Evolutionary conservation across 1,284 basidiomycete species (phyloP).

Genomic region (Neonothopanus nambi): DNA sequence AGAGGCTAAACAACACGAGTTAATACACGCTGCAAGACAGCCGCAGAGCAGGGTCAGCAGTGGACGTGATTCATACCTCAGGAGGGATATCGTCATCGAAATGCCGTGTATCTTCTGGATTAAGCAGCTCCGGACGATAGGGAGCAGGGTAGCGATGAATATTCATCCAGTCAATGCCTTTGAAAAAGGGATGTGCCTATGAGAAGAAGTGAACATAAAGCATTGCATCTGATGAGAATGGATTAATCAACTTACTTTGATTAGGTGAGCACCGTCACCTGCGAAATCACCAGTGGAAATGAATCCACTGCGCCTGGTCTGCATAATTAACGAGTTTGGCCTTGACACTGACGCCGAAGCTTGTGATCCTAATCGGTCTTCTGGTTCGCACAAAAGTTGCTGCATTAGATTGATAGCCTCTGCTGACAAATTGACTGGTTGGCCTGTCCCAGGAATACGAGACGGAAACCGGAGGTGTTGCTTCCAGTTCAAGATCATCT

Average conservation of each 20-base stretch:
- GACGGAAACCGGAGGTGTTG: slow-evolving; percentile 86
- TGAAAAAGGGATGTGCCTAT: slow-evolving; percentile 86
- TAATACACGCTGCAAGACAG: slow-evolving; percentile 24
- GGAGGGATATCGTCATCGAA: slow-evolving; percentile 92
- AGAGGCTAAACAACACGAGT: slow-evolving; percentile 65
- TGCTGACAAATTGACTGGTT: slow-evolving; percentile 83
- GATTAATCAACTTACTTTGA: slow-evolving; percentile 62
- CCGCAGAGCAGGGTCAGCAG: slow-evolving; percentile 17
- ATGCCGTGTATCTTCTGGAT: slow-evolving; percentile 85
- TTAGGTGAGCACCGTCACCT: slow-evolving; percentile 83
- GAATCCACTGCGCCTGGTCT: slow-evolving; percentile 76
- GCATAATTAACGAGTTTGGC: slow-evolving; percentile 75
- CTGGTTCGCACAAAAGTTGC: slow-evolving; percentile 88
- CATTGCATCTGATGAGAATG: slow-evolving; percentile 16
- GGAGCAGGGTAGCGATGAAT: slow-evolving; percentile 82
- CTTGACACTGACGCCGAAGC: slow-evolving; percentile 65
- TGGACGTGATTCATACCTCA: slow-evolving; percentile 57
- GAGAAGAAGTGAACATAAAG: slow-evolving; percentile 21
- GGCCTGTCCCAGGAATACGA: slow-evolving; percentile 79
- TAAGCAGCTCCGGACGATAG: slow-evolving; percentile 80
- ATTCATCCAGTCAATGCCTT: slow-evolving; percentile 81
- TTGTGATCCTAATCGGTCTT: slow-evolving; percentile 87
- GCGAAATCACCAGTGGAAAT: slow-evolving; percentile 47
- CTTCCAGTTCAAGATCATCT: slow-evolving; percentile 93
- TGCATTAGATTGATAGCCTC: slow-evolving; percentile 88